Conservation (phyloP, 768 basidiomycete species). For the Lenzites betulinus region DNA sequence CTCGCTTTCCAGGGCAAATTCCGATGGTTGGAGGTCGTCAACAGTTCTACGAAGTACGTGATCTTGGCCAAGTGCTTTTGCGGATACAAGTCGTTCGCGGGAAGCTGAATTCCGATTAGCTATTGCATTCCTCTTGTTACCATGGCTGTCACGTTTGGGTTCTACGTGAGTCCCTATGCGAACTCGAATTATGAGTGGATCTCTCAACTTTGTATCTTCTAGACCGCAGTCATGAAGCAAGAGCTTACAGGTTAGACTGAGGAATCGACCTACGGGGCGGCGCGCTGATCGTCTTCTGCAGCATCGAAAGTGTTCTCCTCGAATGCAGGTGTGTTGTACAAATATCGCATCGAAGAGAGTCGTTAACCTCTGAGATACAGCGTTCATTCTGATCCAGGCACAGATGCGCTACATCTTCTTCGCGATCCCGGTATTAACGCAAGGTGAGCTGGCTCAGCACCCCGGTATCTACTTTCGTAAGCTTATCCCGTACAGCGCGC, state of each 20-base stretch:
- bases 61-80: neutral
- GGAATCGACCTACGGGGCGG: neutral
- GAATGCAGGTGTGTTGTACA: slow-evolving; percentile 26
- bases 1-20: slow-evolving; percentile 53
- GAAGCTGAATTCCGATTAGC: slow-evolving; percentile 34
- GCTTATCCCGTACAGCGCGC: slow-evolving; percentile 39
- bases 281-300: neutral
- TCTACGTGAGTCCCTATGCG: slow-evolving; percentile 48
- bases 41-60: slow-evolving; percentile 47
- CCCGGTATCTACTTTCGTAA: no score
- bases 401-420: slow-evolving; percentile 43
- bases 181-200: neutral
- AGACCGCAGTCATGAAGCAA: slow-evolving; percentile 42
- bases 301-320: slow-evolving; percentile 41
- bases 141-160: slow-evolving; percentile 65
- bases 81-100: neutral
- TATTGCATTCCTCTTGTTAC: slow-evolving; percentile 60
- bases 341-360: slow-evolving; percentile 15
- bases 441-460: slow-evolving; percentile 15
- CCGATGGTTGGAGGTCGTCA: slow-evolving; percentile 51
- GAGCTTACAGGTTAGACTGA: slow-evolving; percentile 33
- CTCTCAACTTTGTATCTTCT: neutral
- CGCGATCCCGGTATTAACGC: slow-evolving; percentile 31
- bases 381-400: slow-evolving; percentile 60
- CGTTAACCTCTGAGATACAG: slow-evolving; percentile 44